Evolutionary conservation across 164 flowering plant species (phyloP).

Genomic region (Chimonanthus praecox): DNA sequence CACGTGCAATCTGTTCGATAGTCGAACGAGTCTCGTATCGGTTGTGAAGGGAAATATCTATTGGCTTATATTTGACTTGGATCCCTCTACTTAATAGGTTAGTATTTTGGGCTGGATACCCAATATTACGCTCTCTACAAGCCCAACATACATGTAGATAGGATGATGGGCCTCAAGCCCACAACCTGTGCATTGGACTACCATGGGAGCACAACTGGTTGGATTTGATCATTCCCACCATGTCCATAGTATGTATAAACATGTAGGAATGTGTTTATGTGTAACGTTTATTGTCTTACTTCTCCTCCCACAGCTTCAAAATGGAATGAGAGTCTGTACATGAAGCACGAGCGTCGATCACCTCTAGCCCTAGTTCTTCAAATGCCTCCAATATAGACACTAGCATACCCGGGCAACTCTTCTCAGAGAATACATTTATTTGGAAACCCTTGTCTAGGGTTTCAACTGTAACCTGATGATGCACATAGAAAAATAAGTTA

Average conservation of each 20-base stretch:
- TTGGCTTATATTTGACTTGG: too few species aligned
- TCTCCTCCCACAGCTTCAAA: slow-evolving; percentile 72
- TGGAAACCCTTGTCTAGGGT: slow-evolving; percentile 62
- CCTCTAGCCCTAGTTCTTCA: slow-evolving; percentile 72
- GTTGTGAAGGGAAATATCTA: too few species aligned
- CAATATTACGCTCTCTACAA: too few species aligned
- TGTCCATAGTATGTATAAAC: background rate
- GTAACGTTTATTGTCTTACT: slow-evolving; percentile 28
- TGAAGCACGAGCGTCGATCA: slow-evolving; percentile 72
- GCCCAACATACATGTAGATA: too few species aligned
- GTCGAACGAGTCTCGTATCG: too few species aligned
- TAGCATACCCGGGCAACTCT: slow-evolving; percentile 61
- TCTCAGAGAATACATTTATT: slow-evolving; percentile 51
- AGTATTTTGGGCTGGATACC: too few species aligned
- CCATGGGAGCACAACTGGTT: too few species aligned
- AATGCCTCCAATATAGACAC: slow-evolving; percentile 64
- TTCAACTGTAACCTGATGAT: slow-evolving; percentile 58
- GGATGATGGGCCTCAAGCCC: too few species aligned
- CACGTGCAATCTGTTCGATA: too few species aligned
- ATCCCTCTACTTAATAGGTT: too few species aligned
- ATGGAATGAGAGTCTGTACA: slow-evolving; percentile 52
- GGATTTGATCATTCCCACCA: background rate
- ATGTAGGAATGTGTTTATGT: background rate
- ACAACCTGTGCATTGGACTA: too few species aligned
- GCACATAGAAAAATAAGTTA: background rate